phyloP scores from a whole-genome alignment of 345 rosid genomes.

The Corchorus capsularis region DNA sequence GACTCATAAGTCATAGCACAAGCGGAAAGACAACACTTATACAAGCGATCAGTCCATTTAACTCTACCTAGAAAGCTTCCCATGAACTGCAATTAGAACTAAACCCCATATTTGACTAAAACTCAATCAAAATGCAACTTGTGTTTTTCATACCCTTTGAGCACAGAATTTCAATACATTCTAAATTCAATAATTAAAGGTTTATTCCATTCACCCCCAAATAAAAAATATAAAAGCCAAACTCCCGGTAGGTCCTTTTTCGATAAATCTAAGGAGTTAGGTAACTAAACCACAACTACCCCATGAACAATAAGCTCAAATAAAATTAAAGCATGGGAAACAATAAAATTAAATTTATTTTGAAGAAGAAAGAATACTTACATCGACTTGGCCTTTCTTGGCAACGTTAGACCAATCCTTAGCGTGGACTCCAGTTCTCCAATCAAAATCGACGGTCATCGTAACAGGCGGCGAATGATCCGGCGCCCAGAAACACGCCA shows the following conservation, averaged over 20 bases:
- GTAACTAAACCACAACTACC: not conserved
- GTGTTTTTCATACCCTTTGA: not conserved
- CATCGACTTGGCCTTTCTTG: slow-evolving; percentile 88
- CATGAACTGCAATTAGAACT: not conserved
- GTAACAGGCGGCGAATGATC: slow-evolving; percentile 58
- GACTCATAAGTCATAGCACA: not conserved
- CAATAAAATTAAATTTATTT: not conserved
- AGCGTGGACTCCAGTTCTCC: slow-evolving; percentile 82
- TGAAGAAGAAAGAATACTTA: slow-evolving; percentile 36
- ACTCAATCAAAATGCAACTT: not conserved
- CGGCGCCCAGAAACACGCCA: slow-evolving; percentile 73
- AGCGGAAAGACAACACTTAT: not conserved
- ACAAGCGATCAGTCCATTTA: not conserved
- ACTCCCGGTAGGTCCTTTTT: not conserved
- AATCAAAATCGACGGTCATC: slow-evolving; percentile 76
- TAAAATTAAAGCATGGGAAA: not conserved
- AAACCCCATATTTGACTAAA: not conserved
- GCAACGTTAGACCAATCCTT: slow-evolving; percentile 85
- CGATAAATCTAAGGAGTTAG: not conserved
- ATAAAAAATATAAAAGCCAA: not conserved
- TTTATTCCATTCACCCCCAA: not conserved
- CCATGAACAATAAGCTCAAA: not conserved
- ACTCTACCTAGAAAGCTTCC: not conserved
- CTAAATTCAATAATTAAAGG: not conserved
- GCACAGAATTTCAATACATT: not conserved